Conservation (phyloP, 2,329 filamentous ascomycete genomes). For the Myriangium duriaei region DNA sequence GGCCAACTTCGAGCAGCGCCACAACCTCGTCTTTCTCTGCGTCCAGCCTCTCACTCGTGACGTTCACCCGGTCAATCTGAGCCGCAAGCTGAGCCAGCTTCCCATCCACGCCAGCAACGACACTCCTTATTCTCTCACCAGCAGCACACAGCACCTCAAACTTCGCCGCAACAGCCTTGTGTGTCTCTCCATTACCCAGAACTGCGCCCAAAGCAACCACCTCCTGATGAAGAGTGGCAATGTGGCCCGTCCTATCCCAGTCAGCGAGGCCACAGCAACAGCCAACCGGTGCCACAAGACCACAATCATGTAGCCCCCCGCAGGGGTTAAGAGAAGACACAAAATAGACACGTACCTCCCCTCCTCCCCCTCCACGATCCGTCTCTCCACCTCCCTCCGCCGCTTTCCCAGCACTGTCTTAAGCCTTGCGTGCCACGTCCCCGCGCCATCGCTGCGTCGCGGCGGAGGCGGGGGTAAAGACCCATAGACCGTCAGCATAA, state of each 20-base stretch:
- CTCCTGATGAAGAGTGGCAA: neutral
- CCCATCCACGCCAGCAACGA: neutral
- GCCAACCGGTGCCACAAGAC: no score
- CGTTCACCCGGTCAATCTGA: neutral
- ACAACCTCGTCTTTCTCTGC: neutral
- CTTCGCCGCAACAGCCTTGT: neutral
- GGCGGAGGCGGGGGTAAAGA: no score
- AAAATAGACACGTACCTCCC: no score
- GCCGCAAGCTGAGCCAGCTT: neutral
- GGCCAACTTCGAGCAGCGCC: neutral
- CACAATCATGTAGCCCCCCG: no score
- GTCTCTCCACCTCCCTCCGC: no score
- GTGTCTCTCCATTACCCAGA: neutral
- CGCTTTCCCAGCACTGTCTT: no score
- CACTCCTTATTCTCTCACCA: neutral
- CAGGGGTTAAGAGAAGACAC: no score
- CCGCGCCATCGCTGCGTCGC: no score
- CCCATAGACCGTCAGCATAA: no score
- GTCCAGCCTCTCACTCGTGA: neutral
- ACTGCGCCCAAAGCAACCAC: neutral
- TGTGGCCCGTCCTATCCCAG: neutral
- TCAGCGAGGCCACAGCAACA: no score
- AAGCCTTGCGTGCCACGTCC: no score
- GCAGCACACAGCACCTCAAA: neutral
- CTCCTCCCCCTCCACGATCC: no score